Base-by-base conservation (phyloP, 2,329 filamentous ascomycete genomes). In the Aureobasidium sp. region DNA sequence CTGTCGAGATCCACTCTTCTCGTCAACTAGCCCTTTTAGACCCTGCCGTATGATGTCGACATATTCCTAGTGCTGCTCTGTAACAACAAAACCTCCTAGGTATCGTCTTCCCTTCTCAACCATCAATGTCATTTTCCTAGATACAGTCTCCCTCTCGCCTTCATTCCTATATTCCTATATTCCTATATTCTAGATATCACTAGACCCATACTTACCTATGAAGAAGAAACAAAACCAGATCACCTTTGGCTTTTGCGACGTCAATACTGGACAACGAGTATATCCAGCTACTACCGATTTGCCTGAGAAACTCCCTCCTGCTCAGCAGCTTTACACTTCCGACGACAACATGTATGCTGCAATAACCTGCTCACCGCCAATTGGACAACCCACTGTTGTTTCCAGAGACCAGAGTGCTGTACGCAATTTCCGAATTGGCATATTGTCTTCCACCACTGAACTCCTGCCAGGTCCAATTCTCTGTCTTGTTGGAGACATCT, bases 331-430 rank as follows among this genome's bases (percentile, higher is more conserved):
- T 11, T 53, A 63, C 39, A 42, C 34, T 21, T 21, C 21, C 27
- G 63, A 61, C 11, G 57, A 62, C 32, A 64, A 67, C 55, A 79
- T 82, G 73, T 81, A 81, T 69, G 79, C 82, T 27, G 77, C 79
- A 64, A 73, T 88, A 15, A 81, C 79, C 5, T 84, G 80, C 63
- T 86, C 85, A 68, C 92, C 92, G 13, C 84, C 90, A 1, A 74
- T 96, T 57, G 90, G 87, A 1, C 89, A 92, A 70, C 81, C 89
- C 29, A 91, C 90, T 1, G 79, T 83, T 53, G 69, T 89, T 25
- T 73, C 77, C 30, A 69, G 74, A 42, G 67, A 72, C 21, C 71
- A 74, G 62, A 69, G 74, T 21, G 68, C 70, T 39, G 76, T 77
- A 67, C 5, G 27, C 8, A 15, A 10, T 34, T n/a, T 21, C 2